Conservation (phyloP, 2,329 filamentous ascomycete genomes). For the Akanthomyces muscarius region DNA sequence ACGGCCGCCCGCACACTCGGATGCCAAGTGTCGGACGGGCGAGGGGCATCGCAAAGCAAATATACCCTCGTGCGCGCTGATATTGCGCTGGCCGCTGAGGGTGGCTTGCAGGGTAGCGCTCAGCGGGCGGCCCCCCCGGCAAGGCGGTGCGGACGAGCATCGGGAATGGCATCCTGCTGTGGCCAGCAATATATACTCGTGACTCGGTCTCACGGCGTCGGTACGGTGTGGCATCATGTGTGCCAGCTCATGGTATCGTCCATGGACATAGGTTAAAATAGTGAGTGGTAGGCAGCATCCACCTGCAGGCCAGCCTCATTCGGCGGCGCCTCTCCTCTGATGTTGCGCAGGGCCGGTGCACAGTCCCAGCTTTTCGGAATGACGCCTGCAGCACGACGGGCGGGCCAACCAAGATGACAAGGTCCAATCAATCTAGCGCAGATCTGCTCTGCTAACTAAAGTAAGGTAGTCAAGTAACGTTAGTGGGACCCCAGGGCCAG, state of each 20-base stretch:
- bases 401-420: not conserved
- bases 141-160: not conserved
- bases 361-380: conserved; percentile 11
- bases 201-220: too few relatives aligned
- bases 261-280: too few relatives aligned
- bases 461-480: too few relatives aligned
- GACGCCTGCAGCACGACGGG: not conserved
- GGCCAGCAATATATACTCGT: too few relatives aligned
- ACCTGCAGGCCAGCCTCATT: not conserved
- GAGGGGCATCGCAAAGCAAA: too few relatives aligned
- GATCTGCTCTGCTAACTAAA: not conserved
- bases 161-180: not conserved
- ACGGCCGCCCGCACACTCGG: too few relatives aligned
- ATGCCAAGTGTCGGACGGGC: too few relatives aligned
- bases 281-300: too few relatives aligned
- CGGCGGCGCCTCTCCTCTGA: not conserved
- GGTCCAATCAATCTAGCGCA: conserved; percentile 16
- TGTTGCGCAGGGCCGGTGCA: not conserved
- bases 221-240: too few relatives aligned
- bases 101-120: not conserved
- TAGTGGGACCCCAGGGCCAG: not conserved
- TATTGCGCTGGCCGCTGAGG: not conserved
- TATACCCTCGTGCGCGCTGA: not conserved
- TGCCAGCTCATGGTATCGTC: too few relatives aligned
- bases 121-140: not conserved